These are phyloP conservation scores for Gillenia trifoliata DNA, from an alignment of 306 rosid species.

Conservation along the genomic window DNA sequence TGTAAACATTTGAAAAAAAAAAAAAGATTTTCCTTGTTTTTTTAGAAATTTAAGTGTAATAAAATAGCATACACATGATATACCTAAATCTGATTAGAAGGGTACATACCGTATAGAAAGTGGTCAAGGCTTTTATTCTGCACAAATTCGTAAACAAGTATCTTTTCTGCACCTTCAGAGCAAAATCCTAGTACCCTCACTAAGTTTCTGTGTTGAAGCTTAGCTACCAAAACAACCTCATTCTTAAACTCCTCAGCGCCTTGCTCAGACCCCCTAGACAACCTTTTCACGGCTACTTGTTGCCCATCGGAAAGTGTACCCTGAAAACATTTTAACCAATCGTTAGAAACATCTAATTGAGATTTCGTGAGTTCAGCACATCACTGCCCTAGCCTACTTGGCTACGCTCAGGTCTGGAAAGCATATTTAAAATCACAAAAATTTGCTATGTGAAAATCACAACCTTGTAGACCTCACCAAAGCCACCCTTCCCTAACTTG, in stretches of 20 bases:
- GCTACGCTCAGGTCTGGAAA: background rate
- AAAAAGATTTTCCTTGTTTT: background rate
- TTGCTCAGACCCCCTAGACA: slow-evolving; percentile 12
- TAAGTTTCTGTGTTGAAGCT: slow-evolving; percentile 26
- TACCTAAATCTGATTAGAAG: background rate
- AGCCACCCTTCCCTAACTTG: slow-evolving; percentile 30
- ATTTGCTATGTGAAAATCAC: background rate
- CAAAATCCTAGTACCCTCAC: slow-evolving; percentile 24
- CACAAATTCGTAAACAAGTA: slow-evolving; percentile 24
- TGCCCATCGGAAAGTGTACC: slow-evolving; percentile 20
- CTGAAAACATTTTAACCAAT: background rate
- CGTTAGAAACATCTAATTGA: background rate
- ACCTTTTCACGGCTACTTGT: slow-evolving; percentile 24
- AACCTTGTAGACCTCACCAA: slow-evolving; percentile 25
- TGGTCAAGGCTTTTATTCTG: slow-evolving; percentile 35
- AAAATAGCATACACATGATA: background rate
- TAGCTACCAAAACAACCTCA: slow-evolving; percentile 20
- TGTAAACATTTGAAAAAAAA: background rate
- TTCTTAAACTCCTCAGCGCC: slow-evolving; percentile 16
- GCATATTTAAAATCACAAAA: background rate
- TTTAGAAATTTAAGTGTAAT: background rate
- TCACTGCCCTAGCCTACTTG: no score
- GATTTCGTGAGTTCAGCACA: background rate
- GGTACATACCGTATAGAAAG: slow-evolving; percentile 24
- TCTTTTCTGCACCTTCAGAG: slow-evolving; percentile 19